phyloP scores from a whole-genome alignment of 352 stramenopile species.

The Pythium rhizo-oryzae region DNA sequence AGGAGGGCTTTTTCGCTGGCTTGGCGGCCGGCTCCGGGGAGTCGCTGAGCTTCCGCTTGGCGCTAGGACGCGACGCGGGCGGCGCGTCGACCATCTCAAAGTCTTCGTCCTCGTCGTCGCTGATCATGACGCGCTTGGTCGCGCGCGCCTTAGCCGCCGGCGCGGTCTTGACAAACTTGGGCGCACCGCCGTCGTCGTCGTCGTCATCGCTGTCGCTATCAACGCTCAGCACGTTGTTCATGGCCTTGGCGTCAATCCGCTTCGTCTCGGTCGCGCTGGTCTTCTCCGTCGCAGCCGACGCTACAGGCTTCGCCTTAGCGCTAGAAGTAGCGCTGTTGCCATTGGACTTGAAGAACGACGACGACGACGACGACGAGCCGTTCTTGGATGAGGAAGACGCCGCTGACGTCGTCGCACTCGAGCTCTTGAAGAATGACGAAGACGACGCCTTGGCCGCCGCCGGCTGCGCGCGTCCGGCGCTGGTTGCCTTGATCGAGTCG shows the following conservation, averaged over 20 bases:
- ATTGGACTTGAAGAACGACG: conserved; percentile 26
- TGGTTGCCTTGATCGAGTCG: conserved; percentile 41
- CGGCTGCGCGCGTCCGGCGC: conserved; percentile 3
- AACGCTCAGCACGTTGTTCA: conserved; percentile 74
- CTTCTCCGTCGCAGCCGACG: background rate
- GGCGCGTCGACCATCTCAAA: conserved; percentile 14
- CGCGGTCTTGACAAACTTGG: conserved; percentile 62
- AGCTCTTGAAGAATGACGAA: conserved; percentile 37
- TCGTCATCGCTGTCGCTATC: conserved; percentile 67
- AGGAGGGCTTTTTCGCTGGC: conserved; percentile 5
- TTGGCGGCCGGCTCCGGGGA: conserved; percentile 31
- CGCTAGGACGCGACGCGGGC: conserved; percentile 4
- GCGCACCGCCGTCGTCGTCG: conserved; percentile 51
- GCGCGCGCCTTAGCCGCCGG: conserved; percentile 32
- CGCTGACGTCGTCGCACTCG: background rate
- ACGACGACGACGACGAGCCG: conserved; percentile 3
- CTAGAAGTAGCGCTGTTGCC: conserved; percentile 14
- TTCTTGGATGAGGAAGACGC: conserved; percentile 24
- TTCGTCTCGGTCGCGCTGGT: conserved; percentile 29
- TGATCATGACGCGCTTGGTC: conserved; percentile 60
- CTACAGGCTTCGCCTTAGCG: conserved; percentile 20
- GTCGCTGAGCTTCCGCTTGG: conserved; percentile 23
- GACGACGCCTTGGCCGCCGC: conserved; percentile 10
- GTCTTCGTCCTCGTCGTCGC: conserved; percentile 71
- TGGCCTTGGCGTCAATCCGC: conserved; percentile 41